phyloP scores from a whole-genome alignment of 2,329 filamentous ascomycete genomes.

The Cladobotryum protrusum region DNA sequence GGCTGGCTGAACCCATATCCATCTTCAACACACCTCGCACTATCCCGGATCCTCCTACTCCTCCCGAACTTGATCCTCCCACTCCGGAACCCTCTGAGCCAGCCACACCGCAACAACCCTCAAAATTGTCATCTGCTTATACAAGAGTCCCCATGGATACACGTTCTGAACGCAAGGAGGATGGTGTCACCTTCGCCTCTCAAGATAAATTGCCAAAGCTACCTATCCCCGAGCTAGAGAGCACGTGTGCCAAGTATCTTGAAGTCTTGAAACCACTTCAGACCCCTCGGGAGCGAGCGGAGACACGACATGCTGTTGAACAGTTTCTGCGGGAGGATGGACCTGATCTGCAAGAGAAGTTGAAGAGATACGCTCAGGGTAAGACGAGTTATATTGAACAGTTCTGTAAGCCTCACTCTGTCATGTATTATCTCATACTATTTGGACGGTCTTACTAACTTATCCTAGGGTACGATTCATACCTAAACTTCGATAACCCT shows the following conservation, averaged over 20 bases:
- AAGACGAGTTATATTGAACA: constrained; percentile 98
- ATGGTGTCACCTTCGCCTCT: constrained; percentile 78
- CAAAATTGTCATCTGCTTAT: constrained; percentile 27
- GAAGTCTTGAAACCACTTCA: constrained; percentile 76
- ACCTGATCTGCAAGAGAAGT: constrained; percentile 75
- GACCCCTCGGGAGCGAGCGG: constrained; percentile 69
- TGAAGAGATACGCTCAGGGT: constrained; percentile 83
- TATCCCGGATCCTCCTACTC: constrained; percentile 26
- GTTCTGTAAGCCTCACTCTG: constrained; percentile 65
- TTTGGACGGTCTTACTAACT: constrained; percentile 9
- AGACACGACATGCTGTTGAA: constrained; percentile 71
- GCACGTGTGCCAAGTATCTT: constrained; percentile 73
- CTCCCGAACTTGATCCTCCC: neutral
- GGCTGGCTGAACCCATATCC: constrained; percentile 45
- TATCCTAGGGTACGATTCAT: constrained; percentile 86
- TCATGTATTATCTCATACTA: neutral
- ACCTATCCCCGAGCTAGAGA: constrained; percentile 82
- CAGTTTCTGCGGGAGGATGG: constrained; percentile 81
- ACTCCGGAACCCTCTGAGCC: constrained; percentile 6
- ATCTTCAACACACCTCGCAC: constrained; percentile 35
- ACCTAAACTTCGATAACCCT: constrained; percentile 94
- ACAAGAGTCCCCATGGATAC: constrained; percentile 47
- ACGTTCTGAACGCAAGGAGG: constrained; percentile 48
- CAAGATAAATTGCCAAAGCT: constrained; percentile 88
- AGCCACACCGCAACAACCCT: constrained; percentile 15